A percentile compares a stretch with the other conserved stretches of the same genome.
These are phyloP conservation scores for Septoria petroselini DNA, from an alignment of 2,329 filamentous ascomycete species.

Conservation along the genomic window DNA sequence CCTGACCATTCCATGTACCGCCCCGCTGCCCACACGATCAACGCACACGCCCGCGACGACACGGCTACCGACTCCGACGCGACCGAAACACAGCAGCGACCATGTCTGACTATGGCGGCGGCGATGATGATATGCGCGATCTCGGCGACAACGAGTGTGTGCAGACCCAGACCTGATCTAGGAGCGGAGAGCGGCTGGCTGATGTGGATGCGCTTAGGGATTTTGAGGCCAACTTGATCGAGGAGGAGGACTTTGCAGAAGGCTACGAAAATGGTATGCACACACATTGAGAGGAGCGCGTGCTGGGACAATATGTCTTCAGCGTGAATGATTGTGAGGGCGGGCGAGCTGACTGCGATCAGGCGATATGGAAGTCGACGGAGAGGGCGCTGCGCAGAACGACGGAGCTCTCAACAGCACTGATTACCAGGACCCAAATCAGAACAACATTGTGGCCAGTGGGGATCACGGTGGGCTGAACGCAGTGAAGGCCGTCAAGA, in stretches of 20 bases:
- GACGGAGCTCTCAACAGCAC: slow-evolving; percentile 27
- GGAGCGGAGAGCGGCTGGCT: slow-evolving; percentile 1
- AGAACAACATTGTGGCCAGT: slow-evolving; percentile 45
- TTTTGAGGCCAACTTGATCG: slow-evolving; percentile 40
- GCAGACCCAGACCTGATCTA: background rate
- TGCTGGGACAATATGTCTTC: background rate
- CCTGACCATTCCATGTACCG: background rate
- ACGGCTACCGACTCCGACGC: background rate
- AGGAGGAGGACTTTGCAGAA: slow-evolving; percentile 54
- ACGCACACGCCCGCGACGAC: background rate
- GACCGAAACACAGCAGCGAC: background rate
- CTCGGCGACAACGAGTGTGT: slow-evolving; percentile 37
- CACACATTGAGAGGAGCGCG: background rate
- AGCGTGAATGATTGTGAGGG: background rate
- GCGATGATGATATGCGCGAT: slow-evolving; percentile 39
- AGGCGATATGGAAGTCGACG: slow-evolving; percentile 34
- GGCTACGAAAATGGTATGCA: slow-evolving; percentile 46
- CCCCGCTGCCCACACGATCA: background rate
- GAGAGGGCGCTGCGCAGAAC: slow-evolving; percentile 17
- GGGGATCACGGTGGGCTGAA: slow-evolving; percentile 49
- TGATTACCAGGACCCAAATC: slow-evolving; percentile 34
- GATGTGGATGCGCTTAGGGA: slow-evolving; percentile 27
- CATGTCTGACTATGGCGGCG: slow-evolving; percentile 50
- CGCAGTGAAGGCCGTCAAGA: slow-evolving; percentile 56
- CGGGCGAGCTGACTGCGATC: slow-evolving; percentile 1